These are phyloP conservation scores for Pseudozyma hubeiensis DNA, from an alignment of 1,284 basidiomycete species.

Conservation along the genomic window DNA sequence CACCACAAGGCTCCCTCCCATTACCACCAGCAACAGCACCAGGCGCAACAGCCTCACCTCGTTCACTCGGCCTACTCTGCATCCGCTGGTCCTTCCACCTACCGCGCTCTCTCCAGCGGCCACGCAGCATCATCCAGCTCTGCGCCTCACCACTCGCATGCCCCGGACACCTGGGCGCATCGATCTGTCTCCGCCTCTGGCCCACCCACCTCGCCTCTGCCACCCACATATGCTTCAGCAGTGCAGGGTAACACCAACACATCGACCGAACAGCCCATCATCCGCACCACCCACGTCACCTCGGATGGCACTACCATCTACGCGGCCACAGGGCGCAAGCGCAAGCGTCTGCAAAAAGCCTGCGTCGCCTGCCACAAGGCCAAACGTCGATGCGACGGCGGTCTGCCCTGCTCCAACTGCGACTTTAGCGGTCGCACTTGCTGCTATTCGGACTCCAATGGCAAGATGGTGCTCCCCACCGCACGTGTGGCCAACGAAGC, in stretches of 20 bases:
- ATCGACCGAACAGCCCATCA: constrained; percentile 32
- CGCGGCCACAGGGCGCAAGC: constrained; percentile 59
- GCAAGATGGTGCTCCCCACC: constrained; percentile 54
- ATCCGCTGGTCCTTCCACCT: constrained; percentile 44
- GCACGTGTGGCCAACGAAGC: constrained; percentile 43
- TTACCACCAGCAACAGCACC: constrained; percentile 25
- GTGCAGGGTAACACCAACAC: constrained; percentile 5
- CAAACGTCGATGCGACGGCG: constrained; percentile 72
- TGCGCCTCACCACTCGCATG: constrained; percentile 12
- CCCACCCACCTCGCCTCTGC: constrained; percentile 22
- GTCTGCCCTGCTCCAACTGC: constrained; percentile 72
- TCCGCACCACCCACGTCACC: constrained; percentile 46
- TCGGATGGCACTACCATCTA: constrained; percentile 52
- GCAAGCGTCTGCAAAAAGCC: constrained; percentile 63
- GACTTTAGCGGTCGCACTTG: constrained; percentile 70
- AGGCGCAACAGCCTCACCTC: constrained; percentile 9
- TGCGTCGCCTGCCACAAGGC: constrained; percentile 69
- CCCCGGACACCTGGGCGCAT: constrained; percentile 29
- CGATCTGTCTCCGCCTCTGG: constrained; percentile 12
- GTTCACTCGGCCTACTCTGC: constrained; percentile 46
- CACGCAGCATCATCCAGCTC: constrained; percentile 17
- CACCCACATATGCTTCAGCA: constrained; percentile 27
- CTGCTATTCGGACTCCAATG: constrained; percentile 66
- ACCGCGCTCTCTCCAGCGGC: constrained; percentile 40
- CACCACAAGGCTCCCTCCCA: constrained; percentile 25